Base-by-base conservation (phyloP, 1,139 yeast genomes). In the Saccharomyces uvarum region DNA sequence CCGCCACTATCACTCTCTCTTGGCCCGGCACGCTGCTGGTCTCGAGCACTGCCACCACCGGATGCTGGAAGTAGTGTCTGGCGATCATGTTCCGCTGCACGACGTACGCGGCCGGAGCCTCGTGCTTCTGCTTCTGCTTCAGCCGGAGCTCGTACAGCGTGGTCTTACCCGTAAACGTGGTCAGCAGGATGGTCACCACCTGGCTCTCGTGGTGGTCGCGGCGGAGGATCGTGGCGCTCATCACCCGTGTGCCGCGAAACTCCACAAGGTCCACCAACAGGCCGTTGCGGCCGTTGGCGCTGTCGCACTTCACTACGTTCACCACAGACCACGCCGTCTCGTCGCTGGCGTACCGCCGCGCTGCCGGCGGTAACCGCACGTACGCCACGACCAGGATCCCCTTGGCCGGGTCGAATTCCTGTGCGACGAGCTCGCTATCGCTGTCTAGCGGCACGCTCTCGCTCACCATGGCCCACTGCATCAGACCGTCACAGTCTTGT, bases 111-210 rank as follows among this genome's bases (percentile, higher is more conserved):
- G 13, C 44, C 24, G 44, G 44, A 16, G 44, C 11, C 47, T 38
- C 48, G 28, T 28, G 28, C 19, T 31, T 26, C 26, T 28, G 28
- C 19, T 31, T 26, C 26, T 13, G 49, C 24, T 33, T 50, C 14
- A 52, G 51, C 49, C 56, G 27, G 46, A 63, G 54, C 51, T 64
- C 67, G 38, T 61, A 59, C n/a, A 63, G 54, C n/a, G 63, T 60
- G 59, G 28, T 59, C 53, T 63, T 63, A 4, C 69, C 69, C 26
- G 56, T 60, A 46, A 56, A 57, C 7, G 63, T 54, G 11, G 63
- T 55, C 19, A 59, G 51, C 13, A 38, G 6, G 13, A 38, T 38
- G 8, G 44, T 19, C 13, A 38, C 24, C 11, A 38, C 24, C 13
- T 38, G 19, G 13, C 44, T 38, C 3, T 38, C 44, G 13, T 16